Conservation (phyloP, 768 basidiomycete species). For the Russula sp. region DNA sequence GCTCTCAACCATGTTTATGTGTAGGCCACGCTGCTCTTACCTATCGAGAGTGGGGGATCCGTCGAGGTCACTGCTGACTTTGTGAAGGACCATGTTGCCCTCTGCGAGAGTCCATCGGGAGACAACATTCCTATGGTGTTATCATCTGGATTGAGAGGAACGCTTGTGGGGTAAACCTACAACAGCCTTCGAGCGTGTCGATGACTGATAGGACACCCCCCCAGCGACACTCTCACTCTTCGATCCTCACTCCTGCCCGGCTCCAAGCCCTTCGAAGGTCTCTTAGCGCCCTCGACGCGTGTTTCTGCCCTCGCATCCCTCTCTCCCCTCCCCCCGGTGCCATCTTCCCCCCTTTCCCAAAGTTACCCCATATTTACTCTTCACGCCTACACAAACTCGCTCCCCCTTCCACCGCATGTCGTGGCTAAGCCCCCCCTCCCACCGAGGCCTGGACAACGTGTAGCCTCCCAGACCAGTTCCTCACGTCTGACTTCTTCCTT, state of each 20-base stretch:
- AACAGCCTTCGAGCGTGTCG: neutral
- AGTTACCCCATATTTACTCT: conserved; percentile 44
- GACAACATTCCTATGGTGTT: conserved; percentile 56
- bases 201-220: conserved; percentile 6
- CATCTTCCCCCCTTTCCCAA: conserved; percentile 28
- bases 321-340: conserved; percentile 43
- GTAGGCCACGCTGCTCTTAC: conserved; percentile 77
- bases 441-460: conserved; percentile 25
- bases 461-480: conserved; percentile 19
- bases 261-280: conserved; percentile 36
- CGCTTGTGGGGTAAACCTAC: conserved; percentile 47
- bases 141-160: conserved; percentile 77
- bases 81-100: conserved; percentile 73
- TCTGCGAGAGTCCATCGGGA: conserved; percentile 46
- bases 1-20: neutral
- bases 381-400: conserved; percentile 32
- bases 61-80: conserved; percentile 64
- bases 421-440: conserved; percentile 25
- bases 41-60: conserved; percentile 48
- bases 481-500: conserved; percentile 24
- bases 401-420: conserved; percentile 30
- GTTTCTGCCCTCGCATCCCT: conserved; percentile 36
- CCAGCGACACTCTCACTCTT: conserved; percentile 35
- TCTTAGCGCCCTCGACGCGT: conserved; percentile 33
- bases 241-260: conserved; percentile 37